These are phyloP conservation scores for Vigna trinervia DNA, from an alignment of 306 rosid species.

Conservation along the genomic window DNA sequence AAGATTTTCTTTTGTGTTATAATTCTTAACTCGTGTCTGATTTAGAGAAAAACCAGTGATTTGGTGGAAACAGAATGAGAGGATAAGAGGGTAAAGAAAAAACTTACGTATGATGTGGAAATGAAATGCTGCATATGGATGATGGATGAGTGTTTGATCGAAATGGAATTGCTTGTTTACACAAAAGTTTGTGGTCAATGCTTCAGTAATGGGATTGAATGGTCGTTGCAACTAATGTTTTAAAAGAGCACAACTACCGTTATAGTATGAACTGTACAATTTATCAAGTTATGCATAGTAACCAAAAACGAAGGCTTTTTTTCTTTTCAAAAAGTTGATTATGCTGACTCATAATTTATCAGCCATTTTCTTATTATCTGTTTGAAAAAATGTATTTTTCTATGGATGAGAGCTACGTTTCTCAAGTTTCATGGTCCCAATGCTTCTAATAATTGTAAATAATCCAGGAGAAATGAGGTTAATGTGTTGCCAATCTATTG, in stretches of 20 bases:
- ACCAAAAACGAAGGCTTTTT: background rate
- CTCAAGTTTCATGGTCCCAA: background rate
- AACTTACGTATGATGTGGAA: constrained; percentile 23
- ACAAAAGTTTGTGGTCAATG: constrained; percentile 22
- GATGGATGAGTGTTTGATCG: constrained; percentile 6
- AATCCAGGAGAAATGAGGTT: background rate
- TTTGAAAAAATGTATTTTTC: background rate
- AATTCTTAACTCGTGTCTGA: background rate
- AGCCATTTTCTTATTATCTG: background rate
- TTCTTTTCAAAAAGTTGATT: background rate
- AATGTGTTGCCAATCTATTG: background rate
- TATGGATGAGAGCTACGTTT: background rate
- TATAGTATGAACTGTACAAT: background rate
- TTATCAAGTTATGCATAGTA: background rate
- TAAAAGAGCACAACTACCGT: constrained; percentile 3
- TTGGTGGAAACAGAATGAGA: constrained; percentile 20
- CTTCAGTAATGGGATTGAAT: constrained; percentile 36
- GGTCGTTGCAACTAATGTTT: constrained; percentile 35
- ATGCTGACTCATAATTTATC: background rate
- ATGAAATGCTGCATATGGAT: background rate
- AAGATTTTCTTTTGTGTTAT: background rate
- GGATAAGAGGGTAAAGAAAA: background rate
- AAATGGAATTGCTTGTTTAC: constrained; percentile 14
- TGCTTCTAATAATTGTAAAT: background rate
- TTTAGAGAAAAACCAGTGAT: constrained; percentile 10